phyloP scores from a whole-genome alignment of 2,329 filamentous ascomycete genomes.

The Aspergillus quadricinctus region DNA sequence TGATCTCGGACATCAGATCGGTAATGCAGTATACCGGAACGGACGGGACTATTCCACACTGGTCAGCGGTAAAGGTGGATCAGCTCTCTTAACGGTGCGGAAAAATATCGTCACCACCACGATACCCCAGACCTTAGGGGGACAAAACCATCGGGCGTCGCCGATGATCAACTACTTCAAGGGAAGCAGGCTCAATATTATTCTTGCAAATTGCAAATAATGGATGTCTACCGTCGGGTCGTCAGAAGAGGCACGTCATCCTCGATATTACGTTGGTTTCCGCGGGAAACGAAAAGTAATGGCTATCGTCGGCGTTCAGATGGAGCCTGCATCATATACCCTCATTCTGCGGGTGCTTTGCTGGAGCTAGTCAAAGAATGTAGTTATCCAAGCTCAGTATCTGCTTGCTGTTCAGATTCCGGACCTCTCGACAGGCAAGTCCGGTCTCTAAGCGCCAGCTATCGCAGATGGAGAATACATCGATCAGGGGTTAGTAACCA shows the following conservation, averaged over 20 bases:
- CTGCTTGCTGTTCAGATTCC: not conserved
- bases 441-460: not conserved
- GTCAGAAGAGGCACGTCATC: not conserved
- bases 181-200: not conserved
- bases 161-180: not conserved
- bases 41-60: not conserved
- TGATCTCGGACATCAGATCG: not conserved
- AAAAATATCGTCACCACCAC: not conserved
- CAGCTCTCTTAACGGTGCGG: not conserved
- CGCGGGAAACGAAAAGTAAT: not conserved
- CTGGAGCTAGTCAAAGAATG: not conserved
- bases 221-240: not conserved
- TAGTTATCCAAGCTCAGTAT: not conserved
- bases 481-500: not conserved
- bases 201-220: not conserved
- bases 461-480: not conserved
- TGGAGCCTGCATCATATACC: not conserved
- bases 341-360: too few relatives aligned
- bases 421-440: not conserved
- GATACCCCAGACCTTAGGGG: not conserved
- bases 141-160: not conserved
- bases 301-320: constrained; percentile 7
- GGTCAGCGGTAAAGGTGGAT: constrained; percentile 8
- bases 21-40: not conserved
- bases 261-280: not conserved